Evolutionary conservation across 139 green algal genomes (phyloP), one percentile per base, ranked within the genome.

Genomic region (Micractinium sp.): DNA sequence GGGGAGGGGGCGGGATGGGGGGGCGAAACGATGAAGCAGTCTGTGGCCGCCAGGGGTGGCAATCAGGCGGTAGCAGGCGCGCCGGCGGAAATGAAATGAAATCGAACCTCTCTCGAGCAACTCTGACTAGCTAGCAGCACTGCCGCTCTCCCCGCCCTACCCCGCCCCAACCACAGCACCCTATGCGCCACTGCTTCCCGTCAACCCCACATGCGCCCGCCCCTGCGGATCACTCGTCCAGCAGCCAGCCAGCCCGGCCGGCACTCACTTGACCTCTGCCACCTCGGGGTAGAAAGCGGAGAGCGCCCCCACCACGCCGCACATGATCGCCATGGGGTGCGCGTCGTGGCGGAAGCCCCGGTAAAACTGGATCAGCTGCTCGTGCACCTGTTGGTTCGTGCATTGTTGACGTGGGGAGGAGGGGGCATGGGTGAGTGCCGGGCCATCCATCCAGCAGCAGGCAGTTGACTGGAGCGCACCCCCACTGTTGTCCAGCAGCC

Each of bases 241-340:
- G 35, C 27, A 81, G 47, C 35, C 77, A 15, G 25, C 0, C 18
- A 31, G 90, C 75, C 53, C 33, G 14, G 0, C 9, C 3, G 53
- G 7, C 39, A 82, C 86, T 85, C 76, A 89, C 86, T 73, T 78
- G 75, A 84, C 86, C 53, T 96, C 85, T 1, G 83, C 86, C 38
- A 90, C 63, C 31, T 92, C 81, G 18, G 87, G 87, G 85, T 97
- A 96, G 88, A 97, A 97, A 39, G 94, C 91, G 27, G 93, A 91
- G 80, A 97, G 90, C 14, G 95, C 95, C 23, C 95, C 95, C 29
- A 95, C 92, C 79, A 95, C 93, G 19, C 91, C 85, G 23, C 56
- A 90, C 92, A 97, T 93, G 84, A 97, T 96, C 35, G 93, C 94
- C 95, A 97, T 97, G 69, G 95, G 95, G 69, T 96, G 92, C 0